phyloP scores from a whole-genome alignment of 225 moss, liverwort and hornwort genomes.

The Asterella californica region DNA sequence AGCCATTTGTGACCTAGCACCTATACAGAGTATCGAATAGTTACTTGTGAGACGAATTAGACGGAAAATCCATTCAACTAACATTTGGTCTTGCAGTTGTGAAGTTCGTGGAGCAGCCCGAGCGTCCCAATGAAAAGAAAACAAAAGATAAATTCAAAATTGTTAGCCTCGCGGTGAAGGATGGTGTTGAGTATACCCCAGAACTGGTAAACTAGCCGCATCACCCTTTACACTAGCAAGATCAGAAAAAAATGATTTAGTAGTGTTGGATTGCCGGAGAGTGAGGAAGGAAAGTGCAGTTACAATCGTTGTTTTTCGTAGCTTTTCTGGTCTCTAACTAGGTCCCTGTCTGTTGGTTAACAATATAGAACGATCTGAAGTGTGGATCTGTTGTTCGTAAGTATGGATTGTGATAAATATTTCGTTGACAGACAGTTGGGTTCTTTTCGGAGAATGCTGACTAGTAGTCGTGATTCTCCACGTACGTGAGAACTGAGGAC shows the following conservation, averaged over 20 bases:
- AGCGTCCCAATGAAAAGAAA: slow-evolving; percentile 77
- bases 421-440: neutral
- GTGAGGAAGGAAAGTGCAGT: neutral
- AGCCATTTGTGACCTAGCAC: neutral
- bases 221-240: neutral
- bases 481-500: too few species aligned
- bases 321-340: too few species aligned
- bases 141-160: slow-evolving; percentile 96
- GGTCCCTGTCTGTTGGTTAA: neutral
- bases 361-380: neutral
- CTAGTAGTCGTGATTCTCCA: neutral
- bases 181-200: slow-evolving; percentile 71
- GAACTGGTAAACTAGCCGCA: slow-evolving; percentile 55
- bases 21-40: neutral
- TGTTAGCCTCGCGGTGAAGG: slow-evolving; percentile 69
- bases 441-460: neutral
- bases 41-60: neutral
- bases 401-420: neutral
- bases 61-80: neutral
- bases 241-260: neutral
- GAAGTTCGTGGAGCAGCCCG: slow-evolving; percentile 70
- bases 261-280: neutral
- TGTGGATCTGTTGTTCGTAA: neutral
- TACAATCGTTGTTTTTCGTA: too few species aligned
- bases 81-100: slow-evolving; percentile 50